Conservation (phyloP, 257 asterid genomes). For the Solanum dulcamara region DNA sequence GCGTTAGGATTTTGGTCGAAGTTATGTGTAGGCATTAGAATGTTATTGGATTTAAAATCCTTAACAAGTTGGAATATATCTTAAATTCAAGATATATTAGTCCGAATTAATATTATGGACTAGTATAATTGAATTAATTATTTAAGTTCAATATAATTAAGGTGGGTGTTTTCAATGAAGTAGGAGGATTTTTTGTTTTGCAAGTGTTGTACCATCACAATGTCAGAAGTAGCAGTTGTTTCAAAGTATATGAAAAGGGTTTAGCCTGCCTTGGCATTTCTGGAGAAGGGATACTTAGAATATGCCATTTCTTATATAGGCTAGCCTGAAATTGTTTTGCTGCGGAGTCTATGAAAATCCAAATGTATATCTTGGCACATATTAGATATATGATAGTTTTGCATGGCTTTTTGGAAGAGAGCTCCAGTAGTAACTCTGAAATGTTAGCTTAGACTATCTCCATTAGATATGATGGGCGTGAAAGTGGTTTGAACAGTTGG, state of each 20-base stretch:
- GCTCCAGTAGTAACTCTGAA: background rate
- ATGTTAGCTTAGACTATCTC: background rate
- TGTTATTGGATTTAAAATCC: background rate
- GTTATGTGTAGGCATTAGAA: too few relatives aligned
- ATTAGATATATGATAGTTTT: background rate
- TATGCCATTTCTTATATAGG: background rate
- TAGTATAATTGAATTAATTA: too few relatives aligned
- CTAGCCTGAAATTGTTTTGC: background rate
- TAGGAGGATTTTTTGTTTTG: too few relatives aligned
- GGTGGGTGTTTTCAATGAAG: too few relatives aligned
- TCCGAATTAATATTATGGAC: too few relatives aligned
- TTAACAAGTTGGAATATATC: too few relatives aligned
- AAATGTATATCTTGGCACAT: background rate
- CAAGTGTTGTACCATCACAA: too few relatives aligned
- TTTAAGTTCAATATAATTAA: too few relatives aligned
- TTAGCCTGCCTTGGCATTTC: too few relatives aligned
- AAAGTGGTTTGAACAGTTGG: background rate
- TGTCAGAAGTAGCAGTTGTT: too few relatives aligned
- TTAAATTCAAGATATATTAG: too few relatives aligned
- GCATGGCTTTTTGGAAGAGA: background rate
- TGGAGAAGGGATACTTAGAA: background rate
- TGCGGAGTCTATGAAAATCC: background rate
- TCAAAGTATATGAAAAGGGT: too few relatives aligned
- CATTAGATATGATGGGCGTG: background rate
- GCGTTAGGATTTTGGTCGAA: background rate